A percentile compares a stretch with the other conserved stretches of the same genome.
These are phyloP conservation scores for Ascochyta rabiei DNA, from an alignment of 2,329 filamentous ascomycete genomes.

Conservation along the genomic window DNA sequence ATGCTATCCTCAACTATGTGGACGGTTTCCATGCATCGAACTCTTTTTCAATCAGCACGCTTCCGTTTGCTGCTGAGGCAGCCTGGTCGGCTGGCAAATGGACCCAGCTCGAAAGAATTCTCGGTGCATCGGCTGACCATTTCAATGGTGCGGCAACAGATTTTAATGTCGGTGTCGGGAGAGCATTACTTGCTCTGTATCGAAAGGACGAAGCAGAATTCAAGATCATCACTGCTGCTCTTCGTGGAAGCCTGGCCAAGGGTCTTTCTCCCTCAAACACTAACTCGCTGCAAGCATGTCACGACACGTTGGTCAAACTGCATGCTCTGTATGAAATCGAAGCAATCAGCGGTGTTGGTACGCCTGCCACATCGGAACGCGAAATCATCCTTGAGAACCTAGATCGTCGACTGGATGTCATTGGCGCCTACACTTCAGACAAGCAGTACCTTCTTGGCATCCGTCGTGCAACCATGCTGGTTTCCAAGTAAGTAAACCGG, in stretches of 20 bases:
- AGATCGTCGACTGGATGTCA: constrained; percentile 79
- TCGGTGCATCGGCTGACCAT: constrained; percentile 53
- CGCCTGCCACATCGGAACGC: constrained; percentile 45
- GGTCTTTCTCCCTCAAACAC: constrained; percentile 79
- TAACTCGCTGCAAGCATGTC: constrained; percentile 79
- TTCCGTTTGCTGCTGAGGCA: constrained; percentile 88
- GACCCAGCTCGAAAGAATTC: constrained; percentile 72
- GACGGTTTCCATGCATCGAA: constrained; percentile 68
- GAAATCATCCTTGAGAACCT: constrained; percentile 59
- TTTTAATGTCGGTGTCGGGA: constrained; percentile 83
- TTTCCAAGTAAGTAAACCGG: constrained; percentile 63
- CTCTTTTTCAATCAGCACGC: constrained; percentile 55
- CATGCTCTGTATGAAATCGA: constrained; percentile 90
- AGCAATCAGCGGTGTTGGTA: constrained; percentile 63
- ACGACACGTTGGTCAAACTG: constrained; percentile 82
- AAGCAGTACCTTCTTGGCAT: constrained; percentile 93
- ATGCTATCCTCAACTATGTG: constrained; percentile 84
- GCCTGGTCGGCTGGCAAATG: constrained; percentile 89
- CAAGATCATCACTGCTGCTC: constrained; percentile 61
- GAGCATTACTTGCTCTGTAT: constrained; percentile 67
- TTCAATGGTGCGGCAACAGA: constrained; percentile 56
- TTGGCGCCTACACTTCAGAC: constrained; percentile 87
- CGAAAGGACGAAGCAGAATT: constrained; percentile 61
- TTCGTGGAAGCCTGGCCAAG: constrained; percentile 73
- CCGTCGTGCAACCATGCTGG: constrained; percentile 83